Base-by-base conservation (phyloP, 1,139 yeast genomes). In the Yamadazyma conglobata region DNA sequence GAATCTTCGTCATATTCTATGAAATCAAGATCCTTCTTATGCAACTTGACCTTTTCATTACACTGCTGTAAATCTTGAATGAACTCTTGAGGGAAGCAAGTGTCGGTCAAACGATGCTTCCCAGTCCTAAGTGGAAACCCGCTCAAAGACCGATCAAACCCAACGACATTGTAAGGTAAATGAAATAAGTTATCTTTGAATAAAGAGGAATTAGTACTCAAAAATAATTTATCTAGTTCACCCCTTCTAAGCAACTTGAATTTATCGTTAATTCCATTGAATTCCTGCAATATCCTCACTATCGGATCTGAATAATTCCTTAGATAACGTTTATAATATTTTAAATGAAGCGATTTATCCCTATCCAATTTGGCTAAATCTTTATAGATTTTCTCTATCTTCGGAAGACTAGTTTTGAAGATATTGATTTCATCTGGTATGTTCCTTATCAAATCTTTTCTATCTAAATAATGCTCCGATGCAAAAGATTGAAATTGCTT, bases 391-490 rank as follows among this genome's bases (percentile, higher is more conserved):
- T 50, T 50, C 18, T 58, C 55, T 19, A 68, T 54, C 25, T 56
- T 53, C 13, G 51, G 48, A 22, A 49, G 44, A 4, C 58, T 47
- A 0, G 56, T 48, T 27, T 58, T 46, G 22, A 56, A 45, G 15
- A 65, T 39, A 39, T 67, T 68, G 10, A 67, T 52, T 35, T 57
- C 64, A 31, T 64, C 62, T 1, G 74, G 73, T 15, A 68, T 40
- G 24, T 48, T 49, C 22, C 58, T 48, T n/a, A 66, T 43, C 10
- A 64, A 41, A 24, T 50, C 44, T 32, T 56, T 57, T 25, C 73
- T 44, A 42, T 67, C 63, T 19, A 66, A 42, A 38, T 50, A 60
- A 46, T 64, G 70, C 17, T 59, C 59, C 6, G 65, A 54, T 6
- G 56, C 54, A 34, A 58, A 56, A 10, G 64, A 48, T 30, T 58